Conservation (phyloP, 441 rosid genomes). For the Corymbia citriodora region DNA sequence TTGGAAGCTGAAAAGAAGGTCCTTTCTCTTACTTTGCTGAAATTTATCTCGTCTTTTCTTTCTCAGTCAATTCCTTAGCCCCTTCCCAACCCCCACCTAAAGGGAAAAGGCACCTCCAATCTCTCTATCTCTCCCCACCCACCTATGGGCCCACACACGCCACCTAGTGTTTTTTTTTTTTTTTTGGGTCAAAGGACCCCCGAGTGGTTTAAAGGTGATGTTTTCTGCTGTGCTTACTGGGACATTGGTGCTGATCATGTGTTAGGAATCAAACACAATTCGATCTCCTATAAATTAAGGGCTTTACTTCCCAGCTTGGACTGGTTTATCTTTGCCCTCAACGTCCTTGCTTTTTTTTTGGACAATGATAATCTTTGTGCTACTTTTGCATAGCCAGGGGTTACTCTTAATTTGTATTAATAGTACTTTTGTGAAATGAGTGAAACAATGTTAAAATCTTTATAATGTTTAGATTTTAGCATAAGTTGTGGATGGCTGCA, state of each 20-base stretch:
- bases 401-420: neutral
- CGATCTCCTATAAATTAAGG: neutral
- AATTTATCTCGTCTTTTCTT: neutral
- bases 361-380: neutral
- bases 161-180: neutral
- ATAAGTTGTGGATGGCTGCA: neutral
- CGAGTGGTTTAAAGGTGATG: neutral
- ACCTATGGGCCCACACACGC: neutral
- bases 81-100: neutral
- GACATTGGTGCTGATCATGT: neutral
- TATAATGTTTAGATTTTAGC: neutral
- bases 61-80: neutral
- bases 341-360: neutral
- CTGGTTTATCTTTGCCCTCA: neutral
- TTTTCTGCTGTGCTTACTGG: neutral
- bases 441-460: neutral
- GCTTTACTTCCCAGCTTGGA: neutral
- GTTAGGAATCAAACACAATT: neutral
- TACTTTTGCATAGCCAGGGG: neutral
- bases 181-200: neutral
- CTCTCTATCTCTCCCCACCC: neutral
- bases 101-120: neutral
- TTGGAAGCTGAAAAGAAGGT: slow-evolving; percentile 97
- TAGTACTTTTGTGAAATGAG: neutral
- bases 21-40: slow-evolving; percentile 6